Conservation (phyloP, 2,329 filamentous ascomycete genomes). For the Cladosporium halotolerans region DNA sequence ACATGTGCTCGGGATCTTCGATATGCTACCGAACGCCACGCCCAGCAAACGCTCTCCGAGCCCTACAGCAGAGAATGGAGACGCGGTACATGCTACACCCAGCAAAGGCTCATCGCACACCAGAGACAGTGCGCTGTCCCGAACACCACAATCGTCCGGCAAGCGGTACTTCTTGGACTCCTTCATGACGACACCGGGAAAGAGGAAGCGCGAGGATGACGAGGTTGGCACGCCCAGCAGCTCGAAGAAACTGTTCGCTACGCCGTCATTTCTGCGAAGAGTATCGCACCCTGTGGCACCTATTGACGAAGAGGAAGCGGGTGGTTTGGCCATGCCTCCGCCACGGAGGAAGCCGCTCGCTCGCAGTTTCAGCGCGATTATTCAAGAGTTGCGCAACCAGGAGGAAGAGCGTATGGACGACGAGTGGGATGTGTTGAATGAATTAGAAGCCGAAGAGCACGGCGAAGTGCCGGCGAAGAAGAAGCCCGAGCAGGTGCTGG, state of each 20-base stretch:
- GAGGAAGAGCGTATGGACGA: slow-evolving; percentile 67
- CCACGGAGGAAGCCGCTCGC: slow-evolving; percentile 38
- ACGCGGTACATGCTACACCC: slow-evolving; percentile 33
- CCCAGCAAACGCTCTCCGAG: slow-evolving; percentile 15
- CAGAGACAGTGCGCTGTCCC: slow-evolving; percentile 18
- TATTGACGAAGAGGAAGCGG: slow-evolving; percentile 54
- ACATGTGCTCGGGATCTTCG: slow-evolving; percentile 69
- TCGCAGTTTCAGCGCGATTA: slow-evolving; percentile 66
- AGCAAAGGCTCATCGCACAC: slow-evolving; percentile 25
- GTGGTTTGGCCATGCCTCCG: slow-evolving; percentile 28
- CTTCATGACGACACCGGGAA: slow-evolving; percentile 58
- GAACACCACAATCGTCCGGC: slow-evolving; percentile 48
- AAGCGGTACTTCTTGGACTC: slow-evolving; percentile 57
- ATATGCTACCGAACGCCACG: slow-evolving; percentile 45
- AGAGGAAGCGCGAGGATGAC: slow-evolving; percentile 38
- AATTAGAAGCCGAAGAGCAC: slow-evolving; percentile 52
- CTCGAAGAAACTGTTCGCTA: slow-evolving; percentile 47
- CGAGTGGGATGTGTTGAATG: slow-evolving; percentile 66
- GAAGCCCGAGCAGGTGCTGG: slow-evolving; percentile 24
- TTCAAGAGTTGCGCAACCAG: slow-evolving; percentile 62
- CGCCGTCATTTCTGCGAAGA: slow-evolving; percentile 63
- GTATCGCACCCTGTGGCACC: slow-evolving; percentile 43
- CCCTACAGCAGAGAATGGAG: slow-evolving; percentile 3
- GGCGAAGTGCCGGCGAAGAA: slow-evolving; percentile 12
- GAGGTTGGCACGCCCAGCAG: slow-evolving; percentile 27